Base-by-base conservation (phyloP, 768 basidiomycete species). In the Boletus rufocinnamomeus region DNA sequence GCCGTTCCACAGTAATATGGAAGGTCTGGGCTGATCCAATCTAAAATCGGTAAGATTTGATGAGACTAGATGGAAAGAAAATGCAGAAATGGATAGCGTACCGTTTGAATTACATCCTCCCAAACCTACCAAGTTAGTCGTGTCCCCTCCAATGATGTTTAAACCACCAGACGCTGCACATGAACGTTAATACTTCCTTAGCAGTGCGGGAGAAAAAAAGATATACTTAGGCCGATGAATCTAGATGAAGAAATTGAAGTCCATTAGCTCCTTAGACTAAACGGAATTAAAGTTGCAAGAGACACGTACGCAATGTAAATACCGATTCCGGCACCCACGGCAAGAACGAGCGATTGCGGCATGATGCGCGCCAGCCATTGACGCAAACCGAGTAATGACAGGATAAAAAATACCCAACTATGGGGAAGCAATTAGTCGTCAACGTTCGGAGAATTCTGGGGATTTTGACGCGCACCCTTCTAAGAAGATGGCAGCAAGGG, bases 301-400 rank as follows among this genome's bases (percentile, higher is more conserved):
- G 58, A 44, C 28, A 82, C 85, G 67, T 65, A 90, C 80, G 91
- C 91, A 62, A 95, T 91, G 74, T 91, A 95, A 19, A 95, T 72
- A 59, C 93, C 93, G 66, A 95, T 93, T 57, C 92, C 93, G 38
- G 89, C 84, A 44, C 92, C 93, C 13, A 93, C 89, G 2, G 92
- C 87, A 55, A 93, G 80, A 5, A 93, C 86, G 28, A 95, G 81
- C 4, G 92, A 93, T 62, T 90, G 88, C 1, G 93, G 93, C 84
- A 95, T 93, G 56, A 92, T 83, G 17, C 93, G 84, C 16, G 88
- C 90, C 6, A 95, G 80, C 93, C 91, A 95, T 76, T 93, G 91
- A 50, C 93, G 90, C 52, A 95, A 79, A 59, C 93, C 93, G 32
- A 94, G 76, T 23, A 95, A 71, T 0, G 91, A 92, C 16, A 95